These are phyloP conservation scores for Hortaea werneckii DNA, from an alignment of 2,329 filamentous ascomycete species.

Conservation along the genomic window DNA sequence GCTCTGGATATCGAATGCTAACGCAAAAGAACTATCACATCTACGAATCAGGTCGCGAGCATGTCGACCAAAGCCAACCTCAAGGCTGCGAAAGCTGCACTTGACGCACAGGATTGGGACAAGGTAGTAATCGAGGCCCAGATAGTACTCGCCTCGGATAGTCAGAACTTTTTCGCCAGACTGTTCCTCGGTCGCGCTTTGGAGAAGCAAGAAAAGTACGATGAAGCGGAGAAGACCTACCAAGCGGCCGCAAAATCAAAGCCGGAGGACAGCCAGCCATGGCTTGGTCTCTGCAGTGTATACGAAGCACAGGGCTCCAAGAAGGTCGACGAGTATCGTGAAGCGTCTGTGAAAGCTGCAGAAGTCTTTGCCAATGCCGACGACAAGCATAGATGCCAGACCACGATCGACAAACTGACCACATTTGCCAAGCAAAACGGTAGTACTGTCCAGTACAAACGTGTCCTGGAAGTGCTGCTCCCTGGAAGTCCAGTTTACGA, in stretches of 20 bases:
- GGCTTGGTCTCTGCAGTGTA: constrained; percentile 78
- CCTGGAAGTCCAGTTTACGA: constrained; percentile 73
- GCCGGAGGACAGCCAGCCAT: constrained; percentile 68
- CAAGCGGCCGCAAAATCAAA: constrained; percentile 60
- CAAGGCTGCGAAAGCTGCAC: constrained; percentile 50
- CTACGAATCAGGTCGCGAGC: constrained; percentile 7
- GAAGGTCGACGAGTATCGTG: constrained; percentile 64
- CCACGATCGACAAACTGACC: constrained; percentile 68
- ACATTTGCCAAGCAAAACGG: constrained; percentile 64
- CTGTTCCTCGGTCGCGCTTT: constrained; percentile 81
- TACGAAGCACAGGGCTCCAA: constrained; percentile 65
- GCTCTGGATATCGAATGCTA: too few relatives aligned
- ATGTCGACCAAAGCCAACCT: constrained; percentile 31
- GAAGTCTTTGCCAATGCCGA: constrained; percentile 60
- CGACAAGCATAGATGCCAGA: constrained; percentile 49
- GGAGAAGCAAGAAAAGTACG: constrained; percentile 62
- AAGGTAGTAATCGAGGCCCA: constrained; percentile 61
- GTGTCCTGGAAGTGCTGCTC: constrained; percentile 64
- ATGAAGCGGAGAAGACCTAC: constrained; percentile 70
- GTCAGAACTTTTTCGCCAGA: constrained; percentile 72
- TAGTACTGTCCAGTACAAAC: constrained; percentile 61
- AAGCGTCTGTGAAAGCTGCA: constrained; percentile 62
- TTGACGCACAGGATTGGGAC: constrained; percentile 77
- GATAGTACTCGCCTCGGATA: constrained; percentile 59
- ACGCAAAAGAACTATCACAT: too few relatives aligned